phyloP scores from a whole-genome alignment of 371 early-diverging fungal genomes.

The Blastocladiella emersonii region DNA sequence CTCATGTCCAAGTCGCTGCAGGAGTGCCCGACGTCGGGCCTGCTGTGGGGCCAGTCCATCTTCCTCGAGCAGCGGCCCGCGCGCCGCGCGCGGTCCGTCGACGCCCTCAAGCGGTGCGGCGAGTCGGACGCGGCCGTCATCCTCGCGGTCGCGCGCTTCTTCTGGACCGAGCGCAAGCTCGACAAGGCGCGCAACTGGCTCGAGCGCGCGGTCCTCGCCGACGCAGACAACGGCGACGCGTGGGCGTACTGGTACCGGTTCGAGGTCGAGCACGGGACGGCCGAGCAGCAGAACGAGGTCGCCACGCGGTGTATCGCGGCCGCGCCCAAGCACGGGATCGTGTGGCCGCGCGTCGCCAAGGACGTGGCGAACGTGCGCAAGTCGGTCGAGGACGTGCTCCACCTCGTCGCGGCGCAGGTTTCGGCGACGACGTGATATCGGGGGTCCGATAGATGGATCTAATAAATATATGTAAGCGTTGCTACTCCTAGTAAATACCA shows the following conservation, averaged over 20 bases:
- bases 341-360: conserved; percentile 72
- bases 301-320: conserved; percentile 56
- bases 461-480: too few relatives aligned
- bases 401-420: conserved; percentile 34
- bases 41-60: conserved; percentile 79
- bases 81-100: conserved; percentile 71
- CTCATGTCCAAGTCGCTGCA: conserved; percentile 79
- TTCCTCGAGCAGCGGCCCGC: conserved; percentile 74
- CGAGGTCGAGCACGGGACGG: conserved; percentile 62
- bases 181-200: conserved; percentile 93
- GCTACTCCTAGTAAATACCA: too few relatives aligned
- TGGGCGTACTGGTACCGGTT: conserved; percentile 94
- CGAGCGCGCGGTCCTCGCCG: conserved; percentile 59
- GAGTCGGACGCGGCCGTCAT: conserved; percentile 66
- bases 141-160: conserved; percentile 72
- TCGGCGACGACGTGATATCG: neutral
- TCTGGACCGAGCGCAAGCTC: conserved; percentile 81
- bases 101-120: conserved; percentile 83
- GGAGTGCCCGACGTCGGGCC: conserved; percentile 76
- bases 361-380: conserved; percentile 53
- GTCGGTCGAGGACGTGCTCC: conserved; percentile 46
- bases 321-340: conserved; percentile 79
- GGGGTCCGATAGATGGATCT: too few relatives aligned
- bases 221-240: conserved; percentile 80
- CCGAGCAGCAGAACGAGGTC: conserved; percentile 38